Conservation (phyloP, 2,329 filamentous ascomycete genomes). For the Colletotrichum sublineola region DNA sequence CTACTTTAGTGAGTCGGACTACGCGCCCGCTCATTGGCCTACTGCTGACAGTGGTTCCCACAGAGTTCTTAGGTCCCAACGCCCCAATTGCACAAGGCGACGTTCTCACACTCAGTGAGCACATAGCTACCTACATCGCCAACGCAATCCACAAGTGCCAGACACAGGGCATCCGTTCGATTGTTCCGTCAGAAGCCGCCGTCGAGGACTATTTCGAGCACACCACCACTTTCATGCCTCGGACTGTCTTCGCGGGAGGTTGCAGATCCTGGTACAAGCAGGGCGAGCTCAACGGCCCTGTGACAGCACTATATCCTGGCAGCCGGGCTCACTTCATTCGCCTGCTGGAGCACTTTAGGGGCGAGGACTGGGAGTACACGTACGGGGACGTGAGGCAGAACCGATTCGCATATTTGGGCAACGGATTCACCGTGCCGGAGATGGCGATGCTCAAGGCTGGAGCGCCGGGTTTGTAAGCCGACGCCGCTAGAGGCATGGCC, state of each 20-base stretch:
- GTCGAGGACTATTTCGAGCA: constrained; percentile 66
- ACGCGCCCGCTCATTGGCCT: neutral
- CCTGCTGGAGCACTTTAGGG: constrained; percentile 64
- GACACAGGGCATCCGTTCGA: constrained; percentile 61
- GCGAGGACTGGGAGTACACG: constrained; percentile 67
- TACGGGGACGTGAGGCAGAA: constrained; percentile 56
- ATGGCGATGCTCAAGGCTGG: constrained; percentile 40
- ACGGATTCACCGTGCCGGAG: constrained; percentile 65
- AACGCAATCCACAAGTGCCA: constrained; percentile 63
- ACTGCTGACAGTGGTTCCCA: constrained; percentile 5
- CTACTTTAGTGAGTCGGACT: constrained; percentile 62
- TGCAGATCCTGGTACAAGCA: constrained; percentile 68
- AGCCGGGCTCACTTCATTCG: constrained; percentile 66
- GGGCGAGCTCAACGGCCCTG: constrained; percentile 57
- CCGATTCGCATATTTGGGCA: constrained; percentile 65
- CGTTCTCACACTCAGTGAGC: constrained; percentile 64
- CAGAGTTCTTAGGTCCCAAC: constrained; percentile 67
- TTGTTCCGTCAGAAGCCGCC: constrained; percentile 60
- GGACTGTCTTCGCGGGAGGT: constrained; percentile 62
- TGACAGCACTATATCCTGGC: constrained; percentile 65
- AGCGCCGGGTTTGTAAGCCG: constrained; percentile 6
- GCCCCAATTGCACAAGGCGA: constrained; percentile 65
- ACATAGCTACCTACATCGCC: constrained; percentile 66
- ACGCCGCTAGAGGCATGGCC: neutral
- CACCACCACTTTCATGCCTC: constrained; percentile 64